Base-by-base conservation (phyloP, 176 grass and related monocot genomes). In the Lolium rigidum region DNA sequence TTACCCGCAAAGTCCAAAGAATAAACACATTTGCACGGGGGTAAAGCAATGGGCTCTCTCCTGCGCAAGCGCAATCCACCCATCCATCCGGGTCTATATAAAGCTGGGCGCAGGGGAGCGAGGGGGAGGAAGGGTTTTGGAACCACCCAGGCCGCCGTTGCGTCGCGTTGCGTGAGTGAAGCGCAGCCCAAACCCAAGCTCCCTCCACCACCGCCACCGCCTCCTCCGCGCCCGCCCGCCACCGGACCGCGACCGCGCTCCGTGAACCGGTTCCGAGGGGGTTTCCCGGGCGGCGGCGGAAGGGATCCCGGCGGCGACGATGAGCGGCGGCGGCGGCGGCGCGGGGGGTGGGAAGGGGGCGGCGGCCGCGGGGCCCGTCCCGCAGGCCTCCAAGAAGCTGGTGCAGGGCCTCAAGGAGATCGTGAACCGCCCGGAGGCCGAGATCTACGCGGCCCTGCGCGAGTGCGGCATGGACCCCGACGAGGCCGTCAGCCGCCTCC, bases 361-460 rank as follows among this genome's bases (percentile, higher is more conserved):
- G 85, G 84, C 83, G 81, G 78, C 85, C 18, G 25, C 67, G 46
- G 76, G 82, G 44, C 87, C 88, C 79, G 92, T 99, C 78, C 94
- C 97, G 49, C 22, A 74, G 85, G 71, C 67, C 24, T 82, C 90
- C 28, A 89, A 80, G 92, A 92, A 87, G 89, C 76, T 99, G 46
- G 97, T 99, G 65, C 97, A 99, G 90, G 91, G 92, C 82, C 86
- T 99, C 62, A 99, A 94, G 92, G 97, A 99, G 94, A 99, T 99
- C 91, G 97, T 99, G 59, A 99, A 90, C 94, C 89, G 92, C 73
- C 87, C 94, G 7, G 97, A 97, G 2, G 52, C 89, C 84, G 97
- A 97, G 97, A 99, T 99, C 97, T 99, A 99, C 82, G 85, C 92
- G 21, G 90, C 89, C 87, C 93, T 99, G 50, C 91, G 92, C 51